These are phyloP conservation scores for Fusarium palustre DNA, from an alignment of 2,329 filamentous ascomycete genomes.

Conservation along the genomic window DNA sequence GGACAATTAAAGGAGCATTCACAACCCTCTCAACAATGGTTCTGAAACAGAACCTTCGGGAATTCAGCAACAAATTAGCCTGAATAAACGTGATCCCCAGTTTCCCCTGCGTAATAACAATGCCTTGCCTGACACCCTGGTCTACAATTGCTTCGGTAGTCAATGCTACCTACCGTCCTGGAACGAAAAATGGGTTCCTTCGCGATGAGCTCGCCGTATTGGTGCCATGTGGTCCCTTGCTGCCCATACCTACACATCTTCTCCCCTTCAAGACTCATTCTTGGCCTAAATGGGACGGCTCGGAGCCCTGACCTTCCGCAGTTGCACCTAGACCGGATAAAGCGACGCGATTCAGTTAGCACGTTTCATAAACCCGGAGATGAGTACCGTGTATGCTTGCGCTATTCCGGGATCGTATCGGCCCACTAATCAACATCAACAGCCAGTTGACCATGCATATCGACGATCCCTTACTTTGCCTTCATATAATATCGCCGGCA, in stretches of 20 bases:
- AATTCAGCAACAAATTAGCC: slow-evolving; percentile 20
- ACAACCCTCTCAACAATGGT: not conserved
- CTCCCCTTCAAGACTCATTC: slow-evolving; percentile 3
- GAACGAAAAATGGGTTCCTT: not conserved
- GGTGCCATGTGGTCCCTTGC: slow-evolving; percentile 24
- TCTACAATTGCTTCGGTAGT: slow-evolving; percentile 9
- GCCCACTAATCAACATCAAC: slow-evolving; percentile 16
- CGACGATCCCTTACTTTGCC: slow-evolving; percentile 5
- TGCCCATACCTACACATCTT: not conserved
- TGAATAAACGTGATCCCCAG: slow-evolving; percentile 19
- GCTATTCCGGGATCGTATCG: slow-evolving; percentile 6
- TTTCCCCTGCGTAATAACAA: slow-evolving; percentile 15
- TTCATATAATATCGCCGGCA: slow-evolving; percentile 19
- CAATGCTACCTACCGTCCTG: slow-evolving; percentile 22
- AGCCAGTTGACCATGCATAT: not conserved
- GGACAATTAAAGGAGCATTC: not conserved
- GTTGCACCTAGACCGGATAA: slow-evolving; percentile 32
- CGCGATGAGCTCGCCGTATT: not conserved
- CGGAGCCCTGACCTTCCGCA: slow-evolving; percentile 35
- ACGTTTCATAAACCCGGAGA: slow-evolving; percentile 30
- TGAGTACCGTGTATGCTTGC: slow-evolving; percentile 11
- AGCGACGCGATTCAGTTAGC: slow-evolving; percentile 8
- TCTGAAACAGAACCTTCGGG: slow-evolving; percentile 21
- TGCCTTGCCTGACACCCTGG: not conserved
- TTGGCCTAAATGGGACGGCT: slow-evolving; percentile 14